These are phyloP conservation scores for Fusarium sp. DNA, from an alignment of 2,329 filamentous ascomycete species.

Conservation along the genomic window DNA sequence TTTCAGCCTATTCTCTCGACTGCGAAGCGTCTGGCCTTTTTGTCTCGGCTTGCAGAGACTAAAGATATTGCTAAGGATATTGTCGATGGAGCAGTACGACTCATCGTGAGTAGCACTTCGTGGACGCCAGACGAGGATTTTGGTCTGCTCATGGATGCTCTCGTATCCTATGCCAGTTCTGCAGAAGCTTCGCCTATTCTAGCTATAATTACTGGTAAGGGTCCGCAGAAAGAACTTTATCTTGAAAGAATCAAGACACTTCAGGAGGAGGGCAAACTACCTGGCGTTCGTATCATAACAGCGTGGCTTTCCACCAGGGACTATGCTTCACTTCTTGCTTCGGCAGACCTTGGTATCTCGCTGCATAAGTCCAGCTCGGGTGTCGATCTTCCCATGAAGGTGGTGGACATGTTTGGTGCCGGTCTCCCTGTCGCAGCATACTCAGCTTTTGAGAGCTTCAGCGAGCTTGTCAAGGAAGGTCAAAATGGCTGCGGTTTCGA, in stretches of 20 bases:
- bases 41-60: constrained; percentile 75
- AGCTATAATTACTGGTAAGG: constrained; percentile 94
- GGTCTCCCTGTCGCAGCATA: constrained; percentile 92
- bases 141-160: constrained; percentile 82
- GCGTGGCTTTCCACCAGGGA: constrained; percentile 87
- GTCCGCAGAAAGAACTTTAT: constrained; percentile 84
- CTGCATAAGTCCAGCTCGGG: constrained; percentile 94
- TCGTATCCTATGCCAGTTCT: constrained; percentile 76
- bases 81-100: constrained; percentile 66
- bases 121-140: constrained; percentile 99
- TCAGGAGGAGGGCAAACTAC: constrained; percentile 70
- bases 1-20: constrained; percentile 76
- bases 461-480: constrained; percentile 89
- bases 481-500: constrained; percentile 89
- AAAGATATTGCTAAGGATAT: constrained; percentile 69
- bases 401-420: constrained; percentile 98
- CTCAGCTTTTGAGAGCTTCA: constrained; percentile 86
- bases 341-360: constrained; percentile 89
- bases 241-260: constrained; percentile 73
- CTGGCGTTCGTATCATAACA: constrained; percentile 78
- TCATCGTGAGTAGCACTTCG: constrained; percentile 93
- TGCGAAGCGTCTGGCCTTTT: constrained; percentile 66
- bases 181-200: constrained; percentile 72
- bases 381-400: constrained; percentile 98
- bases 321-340: constrained; percentile 85